These are phyloP conservation scores for Botrytis elliptica DNA, from an alignment of 2,329 filamentous ascomycete genomes.

Conservation along the genomic window DNA sequence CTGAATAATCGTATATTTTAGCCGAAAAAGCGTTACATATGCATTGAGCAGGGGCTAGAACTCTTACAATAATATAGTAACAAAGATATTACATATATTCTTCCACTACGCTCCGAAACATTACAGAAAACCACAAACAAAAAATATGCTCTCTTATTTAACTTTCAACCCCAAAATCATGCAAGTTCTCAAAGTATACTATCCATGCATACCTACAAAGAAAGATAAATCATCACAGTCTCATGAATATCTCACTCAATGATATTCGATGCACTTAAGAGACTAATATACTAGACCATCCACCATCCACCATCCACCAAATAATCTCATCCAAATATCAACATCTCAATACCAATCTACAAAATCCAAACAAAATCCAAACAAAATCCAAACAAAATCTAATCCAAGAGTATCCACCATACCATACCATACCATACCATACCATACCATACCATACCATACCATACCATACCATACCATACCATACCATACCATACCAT, in stretches of 20 bases:
- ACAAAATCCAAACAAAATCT: too few species aligned
- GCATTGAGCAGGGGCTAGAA: too few species aligned
- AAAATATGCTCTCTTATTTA: accelerated
- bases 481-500: too few species aligned
- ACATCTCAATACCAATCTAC: background rate
- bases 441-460: too few species aligned
- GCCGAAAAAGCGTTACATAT: too few species aligned
- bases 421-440: too few species aligned
- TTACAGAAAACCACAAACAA: background rate
- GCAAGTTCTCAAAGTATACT: background rate
- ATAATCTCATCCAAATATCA: background rate
- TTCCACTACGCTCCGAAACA: background rate
- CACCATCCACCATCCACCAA: accelerated
- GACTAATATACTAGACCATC: too few species aligned
- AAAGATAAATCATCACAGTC: too few species aligned
- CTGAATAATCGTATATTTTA: too few species aligned
- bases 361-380: background rate
- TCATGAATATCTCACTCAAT: background rate
- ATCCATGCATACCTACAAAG: too few species aligned
- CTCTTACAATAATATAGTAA: background rate
- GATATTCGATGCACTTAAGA: background rate
- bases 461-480: too few species aligned
- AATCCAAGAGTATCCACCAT: background rate
- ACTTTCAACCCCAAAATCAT: background rate
- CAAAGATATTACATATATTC: background rate